A percentile compares a stretch with the other conserved stretches of the same genome.
phyloP scores from a whole-genome alignment of 1,284 basidiomycete species.

The Irpex lacteus region DNA sequence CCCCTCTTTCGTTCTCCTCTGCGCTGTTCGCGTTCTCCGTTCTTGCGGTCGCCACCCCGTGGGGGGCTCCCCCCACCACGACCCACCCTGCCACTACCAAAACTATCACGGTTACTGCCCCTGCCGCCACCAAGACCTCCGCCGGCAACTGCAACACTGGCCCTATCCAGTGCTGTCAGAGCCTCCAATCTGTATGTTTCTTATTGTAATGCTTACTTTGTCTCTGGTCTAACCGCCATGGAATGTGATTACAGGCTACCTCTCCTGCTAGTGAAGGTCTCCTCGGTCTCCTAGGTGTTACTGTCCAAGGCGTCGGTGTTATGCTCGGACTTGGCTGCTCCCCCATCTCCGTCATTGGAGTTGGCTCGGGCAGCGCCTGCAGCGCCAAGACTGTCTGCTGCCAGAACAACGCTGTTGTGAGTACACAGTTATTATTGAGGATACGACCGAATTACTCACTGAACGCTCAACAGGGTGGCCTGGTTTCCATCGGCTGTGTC shows the following conservation, averaged over 20 bases:
- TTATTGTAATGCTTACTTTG: not conserved
- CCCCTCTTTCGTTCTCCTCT: slow-evolving; percentile 14
- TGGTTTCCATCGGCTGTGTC: slow-evolving; percentile 16
- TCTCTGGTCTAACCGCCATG: not conserved
- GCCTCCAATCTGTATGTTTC: slow-evolving; percentile 16
- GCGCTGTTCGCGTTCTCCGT: slow-evolving; percentile 20
- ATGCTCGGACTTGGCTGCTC: slow-evolving; percentile 20
- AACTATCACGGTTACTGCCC: slow-evolving; percentile 18
- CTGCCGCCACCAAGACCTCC: slow-evolving; percentile 12
- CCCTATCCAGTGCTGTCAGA: slow-evolving; percentile 30
- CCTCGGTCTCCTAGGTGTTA: slow-evolving; percentile 18
- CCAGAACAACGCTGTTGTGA: slow-evolving; percentile 37
- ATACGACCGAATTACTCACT: not conserved
- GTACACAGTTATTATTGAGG: slow-evolving; percentile 14
- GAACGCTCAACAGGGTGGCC: slow-evolving; percentile 9
- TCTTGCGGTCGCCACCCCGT: slow-evolving; percentile 28
- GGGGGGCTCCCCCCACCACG: slow-evolving; percentile 9
- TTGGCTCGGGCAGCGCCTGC: slow-evolving; percentile 22
- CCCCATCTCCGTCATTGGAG: slow-evolving; percentile 23
- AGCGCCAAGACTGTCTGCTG: slow-evolving; percentile 35
- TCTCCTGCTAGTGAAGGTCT: slow-evolving; percentile 16
- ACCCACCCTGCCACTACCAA: slow-evolving; percentile 8
- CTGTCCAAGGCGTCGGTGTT: slow-evolving; percentile 15
- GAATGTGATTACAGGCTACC: slow-evolving; percentile 9
- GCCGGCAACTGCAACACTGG: slow-evolving; percentile 25